These are phyloP conservation scores for Penicillium verrucosum DNA, from an alignment of 2,329 filamentous ascomycete species.

Conservation along the genomic window DNA sequence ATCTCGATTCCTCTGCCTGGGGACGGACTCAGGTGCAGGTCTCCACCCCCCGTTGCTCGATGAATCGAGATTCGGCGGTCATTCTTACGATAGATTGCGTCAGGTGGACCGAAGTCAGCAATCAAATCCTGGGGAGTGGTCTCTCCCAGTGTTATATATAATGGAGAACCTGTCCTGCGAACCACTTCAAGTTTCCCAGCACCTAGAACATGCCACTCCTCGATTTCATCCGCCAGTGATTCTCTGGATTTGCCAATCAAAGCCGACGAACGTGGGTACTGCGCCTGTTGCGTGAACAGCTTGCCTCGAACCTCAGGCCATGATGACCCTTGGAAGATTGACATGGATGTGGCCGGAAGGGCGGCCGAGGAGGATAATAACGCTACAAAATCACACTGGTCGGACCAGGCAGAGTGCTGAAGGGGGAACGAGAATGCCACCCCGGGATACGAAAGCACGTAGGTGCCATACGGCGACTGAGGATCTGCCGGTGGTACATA, in stretches of 20 bases:
- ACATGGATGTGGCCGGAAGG: constrained; percentile 78
- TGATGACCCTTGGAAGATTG: constrained; percentile 83
- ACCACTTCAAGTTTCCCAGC: constrained; percentile 75
- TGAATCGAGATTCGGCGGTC: constrained; percentile 88
- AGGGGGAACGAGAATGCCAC: constrained; percentile 90
- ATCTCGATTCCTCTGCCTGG: constrained; percentile 38
- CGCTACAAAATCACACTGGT: constrained; percentile 74
- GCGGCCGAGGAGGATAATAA: constrained; percentile 76
- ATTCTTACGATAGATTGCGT: constrained; percentile 89
- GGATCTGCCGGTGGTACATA: constrained; percentile 64
- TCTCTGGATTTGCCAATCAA: constrained; percentile 71
- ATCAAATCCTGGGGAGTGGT: constrained; percentile 91
- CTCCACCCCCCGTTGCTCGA: constrained; percentile 33
- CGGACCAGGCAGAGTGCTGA: constrained; percentile 68
- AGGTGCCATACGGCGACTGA: constrained; percentile 63
- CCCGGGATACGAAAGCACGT: constrained; percentile 90
- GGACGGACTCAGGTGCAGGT: constrained; percentile 36
- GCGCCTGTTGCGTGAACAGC: constrained; percentile 71
- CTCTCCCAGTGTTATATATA: constrained; percentile 74
- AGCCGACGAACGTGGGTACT: constrained; percentile 69
- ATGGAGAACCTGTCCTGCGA: constrained; percentile 63
- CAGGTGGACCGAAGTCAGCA: constrained; percentile 85
- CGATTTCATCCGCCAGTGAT: constrained; percentile 81
- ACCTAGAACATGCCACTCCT: constrained; percentile 72
- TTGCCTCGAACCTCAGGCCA: constrained; percentile 79